Evolutionary conservation across 2,329 filamentous ascomycete genomes (phyloP).

Genomic region (Nemania sp.): DNA sequence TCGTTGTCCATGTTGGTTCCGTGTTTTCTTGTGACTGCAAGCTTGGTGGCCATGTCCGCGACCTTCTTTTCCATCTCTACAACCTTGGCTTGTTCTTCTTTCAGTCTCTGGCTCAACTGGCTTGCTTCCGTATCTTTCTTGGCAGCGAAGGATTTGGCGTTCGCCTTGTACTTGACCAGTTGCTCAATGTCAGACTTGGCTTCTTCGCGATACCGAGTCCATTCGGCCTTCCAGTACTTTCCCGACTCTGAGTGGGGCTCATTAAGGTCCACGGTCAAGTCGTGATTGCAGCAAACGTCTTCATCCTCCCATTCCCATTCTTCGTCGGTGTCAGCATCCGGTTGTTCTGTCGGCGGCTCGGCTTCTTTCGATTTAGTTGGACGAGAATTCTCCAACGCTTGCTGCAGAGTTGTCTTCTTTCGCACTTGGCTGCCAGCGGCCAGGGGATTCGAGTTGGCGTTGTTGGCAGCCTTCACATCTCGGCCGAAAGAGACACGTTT

Average conservation of each 20-base stretch:
- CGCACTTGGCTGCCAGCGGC: constrained; percentile 29
- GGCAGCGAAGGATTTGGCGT: constrained; percentile 78
- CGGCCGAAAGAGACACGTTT: constrained; percentile 70
- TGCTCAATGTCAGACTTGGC: constrained; percentile 76
- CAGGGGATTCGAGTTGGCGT: constrained; percentile 33
- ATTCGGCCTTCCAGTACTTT: constrained; percentile 80
- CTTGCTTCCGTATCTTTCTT: constrained; percentile 75
- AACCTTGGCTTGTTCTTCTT: constrained; percentile 69
- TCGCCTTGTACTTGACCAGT: constrained; percentile 77
- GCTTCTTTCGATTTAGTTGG: constrained; percentile 27
- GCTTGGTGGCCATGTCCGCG: constrained; percentile 62
- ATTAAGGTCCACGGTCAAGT: constrained; percentile 71
- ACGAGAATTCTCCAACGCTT: constrained; percentile 39
- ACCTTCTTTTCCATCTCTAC: constrained; percentile 66
- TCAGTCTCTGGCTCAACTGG: constrained; percentile 67
- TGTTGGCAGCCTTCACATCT: constrained; percentile 53
- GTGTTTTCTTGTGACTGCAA: constrained; percentile 47
- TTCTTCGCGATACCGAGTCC: constrained; percentile 72
- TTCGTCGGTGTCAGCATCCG: constrained; percentile 46
- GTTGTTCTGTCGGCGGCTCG: constrained; percentile 32
- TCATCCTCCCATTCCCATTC: constrained; percentile 65
- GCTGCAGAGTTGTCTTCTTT: constrained; percentile 36
- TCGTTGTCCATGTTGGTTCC: constrained; percentile 51
- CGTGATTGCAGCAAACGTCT: constrained; percentile 56
- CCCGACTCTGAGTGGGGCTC: constrained; percentile 77